Conservation (phyloP, 805 yeast genomes). For the Nakazawaea anatomiae region DNA sequence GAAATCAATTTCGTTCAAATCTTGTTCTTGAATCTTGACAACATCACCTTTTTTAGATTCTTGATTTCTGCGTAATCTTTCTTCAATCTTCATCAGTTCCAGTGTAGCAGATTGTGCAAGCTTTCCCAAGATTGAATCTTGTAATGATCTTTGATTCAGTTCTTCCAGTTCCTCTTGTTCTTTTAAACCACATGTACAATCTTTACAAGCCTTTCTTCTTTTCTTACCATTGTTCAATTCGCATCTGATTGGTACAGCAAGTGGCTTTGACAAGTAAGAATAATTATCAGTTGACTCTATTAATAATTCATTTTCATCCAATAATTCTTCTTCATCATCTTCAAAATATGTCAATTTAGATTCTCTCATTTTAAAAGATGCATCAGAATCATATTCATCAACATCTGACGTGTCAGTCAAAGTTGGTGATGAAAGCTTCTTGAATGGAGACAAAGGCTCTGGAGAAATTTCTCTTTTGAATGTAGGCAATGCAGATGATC, state of each 20-base stretch:
- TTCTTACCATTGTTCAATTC: constrained; percentile 42
- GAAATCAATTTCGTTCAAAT: constrained; percentile 86
- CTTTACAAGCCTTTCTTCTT: constrained; percentile 93
- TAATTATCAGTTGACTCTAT: constrained; percentile 28
- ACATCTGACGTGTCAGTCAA: constrained; percentile 41
- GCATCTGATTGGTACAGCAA: constrained; percentile 56
- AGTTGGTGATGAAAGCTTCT: constrained; percentile 18
- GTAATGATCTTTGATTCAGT: constrained; percentile 34
- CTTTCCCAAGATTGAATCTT: constrained; percentile 36
- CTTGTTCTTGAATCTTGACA: constrained; percentile 55
- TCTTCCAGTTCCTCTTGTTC: constrained; percentile 75
- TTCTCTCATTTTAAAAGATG: constrained; percentile 36
- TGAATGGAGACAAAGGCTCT: neutral
- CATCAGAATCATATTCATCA: constrained; percentile 32
- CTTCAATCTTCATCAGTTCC: constrained; percentile 51
- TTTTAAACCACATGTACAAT: constrained; percentile 94
- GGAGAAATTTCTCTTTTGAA: constrained; percentile 25
- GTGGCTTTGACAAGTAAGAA: constrained; percentile 21
- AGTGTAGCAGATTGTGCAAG: constrained; percentile 46
- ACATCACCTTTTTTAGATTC: constrained; percentile 18
- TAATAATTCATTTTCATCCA: constrained; percentile 54
- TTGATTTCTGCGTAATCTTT: constrained; percentile 29
- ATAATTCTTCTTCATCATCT: constrained; percentile 37
- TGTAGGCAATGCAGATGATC: constrained; percentile 18
- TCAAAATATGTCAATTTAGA: constrained; percentile 52